phyloP scores from a whole-genome alignment of 306 rosid genomes.

The Benincasa hispida region DNA sequence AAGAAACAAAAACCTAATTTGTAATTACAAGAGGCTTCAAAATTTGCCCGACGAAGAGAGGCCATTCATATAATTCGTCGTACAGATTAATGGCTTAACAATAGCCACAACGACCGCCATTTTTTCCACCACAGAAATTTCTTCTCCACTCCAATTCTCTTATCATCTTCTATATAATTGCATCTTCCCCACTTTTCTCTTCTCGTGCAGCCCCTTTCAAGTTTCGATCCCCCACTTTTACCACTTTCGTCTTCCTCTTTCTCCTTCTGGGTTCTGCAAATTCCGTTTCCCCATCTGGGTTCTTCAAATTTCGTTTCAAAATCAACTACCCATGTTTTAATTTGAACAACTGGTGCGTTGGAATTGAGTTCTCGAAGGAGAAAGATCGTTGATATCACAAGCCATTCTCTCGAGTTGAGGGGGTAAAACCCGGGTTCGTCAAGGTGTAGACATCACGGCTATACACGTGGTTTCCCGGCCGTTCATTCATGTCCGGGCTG shows the following conservation, averaged over 20 bases:
- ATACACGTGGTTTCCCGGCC: constrained; percentile 49
- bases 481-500: constrained; percentile 62
- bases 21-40: no score
- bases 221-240: background rate
- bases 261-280: background rate
- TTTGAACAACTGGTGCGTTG: background rate
- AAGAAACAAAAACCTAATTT: background rate
- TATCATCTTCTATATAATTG: background rate
- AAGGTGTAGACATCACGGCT: constrained; percentile 97
- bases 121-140: background rate
- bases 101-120: background rate
- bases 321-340: background rate
- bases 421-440: constrained; percentile 66
- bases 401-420: background rate
- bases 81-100: background rate
- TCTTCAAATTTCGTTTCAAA: background rate
- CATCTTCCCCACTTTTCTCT: background rate
- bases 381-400: background rate
- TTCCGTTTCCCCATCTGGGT: background rate
- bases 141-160: background rate
- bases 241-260: background rate
- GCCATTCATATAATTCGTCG: background rate
- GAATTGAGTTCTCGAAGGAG: background rate
- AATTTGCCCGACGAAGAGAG: background rate
- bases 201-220: background rate